Conservation (phyloP, 345 rosid species). For the Pseudoturritis turrita region DNA sequence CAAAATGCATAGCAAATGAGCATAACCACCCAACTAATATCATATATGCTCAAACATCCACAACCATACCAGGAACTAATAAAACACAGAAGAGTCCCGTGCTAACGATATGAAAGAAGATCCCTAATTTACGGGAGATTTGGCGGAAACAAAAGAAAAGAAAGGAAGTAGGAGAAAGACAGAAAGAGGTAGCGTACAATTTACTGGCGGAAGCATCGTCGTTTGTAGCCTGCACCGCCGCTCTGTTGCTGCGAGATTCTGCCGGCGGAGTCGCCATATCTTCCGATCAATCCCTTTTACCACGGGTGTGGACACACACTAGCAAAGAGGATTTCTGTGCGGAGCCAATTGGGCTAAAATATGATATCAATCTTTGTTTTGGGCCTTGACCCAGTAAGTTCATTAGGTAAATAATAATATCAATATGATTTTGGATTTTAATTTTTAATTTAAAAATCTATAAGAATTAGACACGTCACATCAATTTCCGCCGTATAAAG, state of each 20-base stretch:
- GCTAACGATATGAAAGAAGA: neutral
- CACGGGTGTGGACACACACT: too few species aligned
- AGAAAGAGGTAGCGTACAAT: conserved; percentile 36
- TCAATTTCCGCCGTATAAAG: neutral
- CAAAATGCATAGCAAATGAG: conserved; percentile 17
- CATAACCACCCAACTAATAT: neutral
- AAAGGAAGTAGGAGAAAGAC: neutral
- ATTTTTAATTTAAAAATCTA: neutral
- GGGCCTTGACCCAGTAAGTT: conserved; percentile 3
- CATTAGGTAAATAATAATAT: too few species aligned
- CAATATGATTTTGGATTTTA: too few species aligned
- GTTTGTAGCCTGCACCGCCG: conserved; percentile 93
- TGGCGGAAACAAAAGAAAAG: neutral
- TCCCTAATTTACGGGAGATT: neutral
- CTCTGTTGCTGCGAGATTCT: conserved; percentile 69
- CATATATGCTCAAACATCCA: neutral
- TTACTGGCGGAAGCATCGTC: conserved; percentile 97
- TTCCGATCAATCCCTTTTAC: conserved; percentile 2
- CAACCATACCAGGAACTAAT: neutral
- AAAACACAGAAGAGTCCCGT: neutral
- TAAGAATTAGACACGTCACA: neutral
- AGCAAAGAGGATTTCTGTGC: neutral
- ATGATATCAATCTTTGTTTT: neutral
- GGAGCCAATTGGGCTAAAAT: neutral
- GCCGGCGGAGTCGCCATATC: conserved; percentile 38